phyloP scores from a whole-genome alignment of 202 grass and related monocot genomes.

The Panicum hallii region DNA sequence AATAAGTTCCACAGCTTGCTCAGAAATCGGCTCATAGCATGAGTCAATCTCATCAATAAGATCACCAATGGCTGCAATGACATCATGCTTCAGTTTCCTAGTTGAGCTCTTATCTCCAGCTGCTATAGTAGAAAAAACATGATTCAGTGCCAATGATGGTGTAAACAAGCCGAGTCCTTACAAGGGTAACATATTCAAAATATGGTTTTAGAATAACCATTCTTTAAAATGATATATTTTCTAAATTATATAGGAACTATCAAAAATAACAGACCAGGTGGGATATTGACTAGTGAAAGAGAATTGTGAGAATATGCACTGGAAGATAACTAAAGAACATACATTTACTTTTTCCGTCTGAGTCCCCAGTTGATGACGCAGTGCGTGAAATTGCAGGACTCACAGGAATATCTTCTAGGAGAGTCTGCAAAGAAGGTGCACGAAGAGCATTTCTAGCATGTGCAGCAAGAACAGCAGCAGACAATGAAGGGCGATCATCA shows the following conservation, averaged over 20 bases:
- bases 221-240: conserved; percentile 12
- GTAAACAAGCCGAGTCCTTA: background rate
- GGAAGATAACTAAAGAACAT: conserved; percentile 39
- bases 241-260: background rate
- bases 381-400: conserved; percentile 54
- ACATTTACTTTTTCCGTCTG: conserved; percentile 95
- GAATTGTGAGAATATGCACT: conserved; percentile 45
- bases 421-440: conserved; percentile 89
- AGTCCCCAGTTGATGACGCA: conserved; percentile 73
- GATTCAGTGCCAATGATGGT: conserved; percentile 31
- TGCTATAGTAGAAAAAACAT: conserved; percentile 42
- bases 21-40: conserved; percentile 90
- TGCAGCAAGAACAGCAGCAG: conserved; percentile 85
- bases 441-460: conserved; percentile 92
- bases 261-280: conserved; percentile 21
- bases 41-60: conserved; percentile 91
- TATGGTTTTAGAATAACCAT: background rate
- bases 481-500: conserved; percentile 66
- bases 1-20: conserved; percentile 97
- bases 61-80: conserved; percentile 88
- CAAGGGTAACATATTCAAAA: conserved; percentile 37
- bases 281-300: conserved; percentile 21
- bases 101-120: conserved; percentile 76
- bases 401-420: conserved; percentile 86
- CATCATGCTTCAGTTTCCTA: conserved; percentile 93